These are phyloP conservation scores for Dictyostelium brefeldianum DNA, from an alignment of 78 protist species.

Conservation along the genomic window DNA sequence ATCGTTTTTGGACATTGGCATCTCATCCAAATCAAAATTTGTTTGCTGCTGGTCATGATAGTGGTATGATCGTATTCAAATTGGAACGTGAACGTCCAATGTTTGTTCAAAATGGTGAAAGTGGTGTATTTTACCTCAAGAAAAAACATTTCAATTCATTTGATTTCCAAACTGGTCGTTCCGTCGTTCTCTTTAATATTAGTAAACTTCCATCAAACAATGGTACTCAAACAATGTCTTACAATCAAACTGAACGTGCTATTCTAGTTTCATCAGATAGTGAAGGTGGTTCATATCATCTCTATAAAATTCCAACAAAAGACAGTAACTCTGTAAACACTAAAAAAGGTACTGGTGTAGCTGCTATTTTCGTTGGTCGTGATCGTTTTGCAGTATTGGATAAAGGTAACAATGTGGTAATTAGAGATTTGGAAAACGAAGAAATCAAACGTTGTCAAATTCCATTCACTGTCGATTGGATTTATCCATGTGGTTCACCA, in stretches of 20 bases:
- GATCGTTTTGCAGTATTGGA: slow-evolving; percentile 97
- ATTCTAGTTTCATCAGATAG: slow-evolving; percentile 73
- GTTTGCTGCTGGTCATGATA: slow-evolving; percentile 99
- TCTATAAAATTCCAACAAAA: slow-evolving; percentile 87
- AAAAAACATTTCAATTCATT: slow-evolving; percentile 89
- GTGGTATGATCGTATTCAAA: slow-evolving; percentile 96
- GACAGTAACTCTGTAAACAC: slow-evolving; percentile 54
- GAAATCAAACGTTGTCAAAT: slow-evolving; percentile 90
- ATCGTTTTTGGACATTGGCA: slow-evolving; percentile 98
- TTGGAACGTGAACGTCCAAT: slow-evolving; percentile 98
- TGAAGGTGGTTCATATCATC: slow-evolving; percentile 95
- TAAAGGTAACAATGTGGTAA: slow-evolving; percentile 83
- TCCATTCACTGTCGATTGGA: slow-evolving; percentile 81
- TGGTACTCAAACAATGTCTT: slow-evolving; percentile 62
- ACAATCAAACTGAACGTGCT: slow-evolving; percentile 92
- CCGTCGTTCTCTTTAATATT: slow-evolving; percentile 39
- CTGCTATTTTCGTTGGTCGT: slow-evolving; percentile 95
- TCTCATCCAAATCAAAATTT: slow-evolving; percentile 94
- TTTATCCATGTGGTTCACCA: slow-evolving; percentile 91
- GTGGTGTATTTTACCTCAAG: slow-evolving; percentile 88
- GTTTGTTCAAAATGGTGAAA: slow-evolving; percentile 52
- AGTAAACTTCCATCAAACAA: slow-evolving; percentile 36
- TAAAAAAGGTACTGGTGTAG: slow-evolving; percentile 89
- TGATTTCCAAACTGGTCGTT: slow-evolving; percentile 79
- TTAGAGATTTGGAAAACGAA: slow-evolving; percentile 91